Evolutionary conservation across 768 basidiomycete genomes (phyloP).

Genomic region (Phaffia tasmanica): DNA sequence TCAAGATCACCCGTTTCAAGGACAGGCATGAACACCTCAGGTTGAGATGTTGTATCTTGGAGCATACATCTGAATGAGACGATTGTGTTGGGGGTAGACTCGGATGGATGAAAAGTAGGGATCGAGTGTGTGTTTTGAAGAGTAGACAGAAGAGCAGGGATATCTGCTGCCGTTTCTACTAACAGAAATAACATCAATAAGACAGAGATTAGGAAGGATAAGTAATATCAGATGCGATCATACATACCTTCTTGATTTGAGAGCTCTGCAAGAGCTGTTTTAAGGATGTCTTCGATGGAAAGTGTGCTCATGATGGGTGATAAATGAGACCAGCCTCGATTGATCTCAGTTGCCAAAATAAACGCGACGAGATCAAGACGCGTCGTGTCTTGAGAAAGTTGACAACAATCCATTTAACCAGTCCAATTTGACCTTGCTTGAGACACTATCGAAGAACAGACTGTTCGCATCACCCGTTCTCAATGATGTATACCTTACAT

Average conservation of each 20-base stretch:
- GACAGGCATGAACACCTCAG: slow-evolving; percentile 30
- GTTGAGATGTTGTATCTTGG: slow-evolving; percentile 32
- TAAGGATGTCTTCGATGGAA: slow-evolving; percentile 3
- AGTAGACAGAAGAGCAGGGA: neutral
- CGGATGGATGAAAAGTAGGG: slow-evolving; percentile 1
- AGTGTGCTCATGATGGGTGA: neutral
- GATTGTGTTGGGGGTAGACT: slow-evolving; percentile 26
- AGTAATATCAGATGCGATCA: no score
- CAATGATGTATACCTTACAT: no score
- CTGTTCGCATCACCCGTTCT: no score
- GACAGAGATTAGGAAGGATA: no score
- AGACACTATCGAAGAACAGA: no score
- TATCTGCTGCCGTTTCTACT: neutral
- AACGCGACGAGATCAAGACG: no score
- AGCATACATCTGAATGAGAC: slow-evolving; percentile 34
- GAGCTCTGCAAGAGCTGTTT: slow-evolving; percentile 5
- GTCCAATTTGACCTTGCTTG: no score
- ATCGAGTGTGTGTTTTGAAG: neutral
- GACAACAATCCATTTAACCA: no score
- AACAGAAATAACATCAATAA: neutral
- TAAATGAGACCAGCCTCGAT: no score
- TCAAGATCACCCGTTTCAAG: neutral
- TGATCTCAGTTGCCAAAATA: no score
- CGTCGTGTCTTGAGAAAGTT: no score
- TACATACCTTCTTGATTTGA: neutral